Conservation (phyloP, 106 monocot genomes). For the Allium fistulosum region DNA sequence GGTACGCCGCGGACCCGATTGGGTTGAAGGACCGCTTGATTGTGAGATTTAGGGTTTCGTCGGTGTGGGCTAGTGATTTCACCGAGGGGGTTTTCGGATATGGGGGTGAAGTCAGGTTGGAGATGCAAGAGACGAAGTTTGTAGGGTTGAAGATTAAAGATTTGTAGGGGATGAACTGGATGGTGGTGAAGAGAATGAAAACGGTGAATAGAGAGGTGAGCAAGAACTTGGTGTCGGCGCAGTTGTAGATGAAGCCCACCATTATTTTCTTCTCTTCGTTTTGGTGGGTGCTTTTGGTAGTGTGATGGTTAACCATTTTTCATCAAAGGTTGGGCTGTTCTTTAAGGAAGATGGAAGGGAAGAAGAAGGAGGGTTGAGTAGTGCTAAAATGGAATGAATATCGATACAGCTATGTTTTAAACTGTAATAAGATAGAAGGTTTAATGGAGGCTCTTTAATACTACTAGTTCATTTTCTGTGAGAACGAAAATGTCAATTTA, state of each 20-base stretch:
- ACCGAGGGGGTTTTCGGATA: not conserved
- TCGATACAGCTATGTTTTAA: too few relatives aligned
- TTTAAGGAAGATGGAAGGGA: too few relatives aligned
- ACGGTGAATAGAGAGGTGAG: not conserved
- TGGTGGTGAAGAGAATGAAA: not conserved
- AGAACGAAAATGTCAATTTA: too few relatives aligned
- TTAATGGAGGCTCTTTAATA: too few relatives aligned
- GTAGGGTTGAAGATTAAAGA: not conserved
- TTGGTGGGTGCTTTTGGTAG: not conserved
- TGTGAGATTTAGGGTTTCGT: too few relatives aligned
- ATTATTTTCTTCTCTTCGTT: not conserved
- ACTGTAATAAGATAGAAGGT: too few relatives aligned
- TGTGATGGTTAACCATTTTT: too few relatives aligned
- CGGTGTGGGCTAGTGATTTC: not conserved
- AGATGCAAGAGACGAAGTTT: not conserved
- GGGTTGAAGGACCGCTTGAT: conserved; percentile 43
- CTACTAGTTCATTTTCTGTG: too few relatives aligned
- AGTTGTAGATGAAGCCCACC: conserved; percentile 32
- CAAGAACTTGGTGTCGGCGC: conserved; percentile 36
- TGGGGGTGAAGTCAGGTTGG: not conserved
- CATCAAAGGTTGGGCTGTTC: too few relatives aligned
- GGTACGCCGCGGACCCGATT: conserved; percentile 55
- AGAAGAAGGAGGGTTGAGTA: too few relatives aligned
- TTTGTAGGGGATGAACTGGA: not conserved
- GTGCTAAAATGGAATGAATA: too few relatives aligned